Evolutionary conservation across 768 basidiomycete genomes (phyloP).

Genomic region (Suillus subalutaceus): DNA sequence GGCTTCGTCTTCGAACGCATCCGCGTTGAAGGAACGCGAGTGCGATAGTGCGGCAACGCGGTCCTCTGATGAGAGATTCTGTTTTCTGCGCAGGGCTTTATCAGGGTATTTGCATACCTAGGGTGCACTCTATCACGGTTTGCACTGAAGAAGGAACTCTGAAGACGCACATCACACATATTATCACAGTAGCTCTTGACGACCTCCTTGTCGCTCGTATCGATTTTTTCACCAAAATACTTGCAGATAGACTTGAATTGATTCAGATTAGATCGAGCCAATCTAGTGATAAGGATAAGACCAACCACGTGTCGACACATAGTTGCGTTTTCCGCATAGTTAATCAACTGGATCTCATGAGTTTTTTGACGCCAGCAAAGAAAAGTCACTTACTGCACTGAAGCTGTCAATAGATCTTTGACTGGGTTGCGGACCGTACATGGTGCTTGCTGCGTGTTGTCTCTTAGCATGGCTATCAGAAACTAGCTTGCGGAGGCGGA

Average conservation of each 20-base stretch:
- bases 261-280: background rate
- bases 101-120: slow-evolving; percentile 83
- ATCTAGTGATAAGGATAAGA: slow-evolving; percentile 5
- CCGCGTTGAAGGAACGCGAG: slow-evolving; percentile 12
- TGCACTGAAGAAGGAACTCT: background rate
- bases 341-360: slow-evolving; percentile 39
- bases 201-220: slow-evolving; percentile 45
- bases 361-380: slow-evolving; percentile 24
- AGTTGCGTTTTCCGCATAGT: slow-evolving; percentile 60
- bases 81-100: slow-evolving; percentile 54
- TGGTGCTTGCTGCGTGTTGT: slow-evolving; percentile 40
- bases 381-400: slow-evolving; percentile 47
- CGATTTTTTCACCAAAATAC: slow-evolving; percentile 77
- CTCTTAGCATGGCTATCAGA: slow-evolving; percentile 49
- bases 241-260: slow-evolving; percentile 65
- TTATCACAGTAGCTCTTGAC: slow-evolving; percentile 60
- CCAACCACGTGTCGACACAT: slow-evolving; percentile 75
- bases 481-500: slow-evolving; percentile 57
- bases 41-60: slow-evolving; percentile 26
- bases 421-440: slow-evolving; percentile 62
- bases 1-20: background rate
- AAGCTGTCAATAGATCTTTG: slow-evolving; percentile 71
- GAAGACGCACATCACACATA: slow-evolving; percentile 77
- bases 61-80: slow-evolving; percentile 50
- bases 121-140: background rate